Base-by-base conservation (phyloP, 768 basidiomycete genomes). In the Leccinum obscurum region DNA sequence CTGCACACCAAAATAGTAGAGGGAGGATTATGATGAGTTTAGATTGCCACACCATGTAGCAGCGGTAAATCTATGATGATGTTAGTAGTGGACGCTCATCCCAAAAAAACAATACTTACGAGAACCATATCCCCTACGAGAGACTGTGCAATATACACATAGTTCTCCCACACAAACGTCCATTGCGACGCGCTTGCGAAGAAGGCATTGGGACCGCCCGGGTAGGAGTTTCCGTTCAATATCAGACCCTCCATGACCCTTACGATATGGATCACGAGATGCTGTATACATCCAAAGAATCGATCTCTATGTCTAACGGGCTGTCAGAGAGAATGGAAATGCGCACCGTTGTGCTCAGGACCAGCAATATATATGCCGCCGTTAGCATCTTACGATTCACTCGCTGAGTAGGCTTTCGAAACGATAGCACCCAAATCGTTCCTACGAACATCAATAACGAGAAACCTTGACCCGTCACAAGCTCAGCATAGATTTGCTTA, bases 381-480 rank as follows among this genome's bases (percentile, higher is more conserved):
- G 51, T n/a, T 1, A 74, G 5, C 67, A 72, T 70, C 28, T 54
- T 60, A 7, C 8, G 37, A 39, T 76, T 69, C 51, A 73, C 28
- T 14, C 49, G 30, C 13, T 34, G 26, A 9, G 54, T 55, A 10
- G 55, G 30, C 7, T 26, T 62, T 20, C 56, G 54, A 13, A 50
- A 50, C 4, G 61, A 44, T 22, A 76, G 34, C 1, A 58, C 64
- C 64, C 69, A 72, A 14, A 77, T 50, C 0, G 73, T 72, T 8
- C 64, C 66, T 13, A 65, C 62, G 58, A 75, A 77, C 76, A 77
- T 76, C 37, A 76, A 57, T 26, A 75, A 35, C 6, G 75, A 77
- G 56, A 76, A 74, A 0, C 76, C 76, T 77, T n/a, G 34, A 1
- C 3, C 20, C 28, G 9, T 54, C 11, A 17, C 0, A 7, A 8